These are phyloP conservation scores for Cystobasidium slooffiae DNA, from an alignment of 1,284 basidiomycete genomes.

Conservation along the genomic window DNA sequence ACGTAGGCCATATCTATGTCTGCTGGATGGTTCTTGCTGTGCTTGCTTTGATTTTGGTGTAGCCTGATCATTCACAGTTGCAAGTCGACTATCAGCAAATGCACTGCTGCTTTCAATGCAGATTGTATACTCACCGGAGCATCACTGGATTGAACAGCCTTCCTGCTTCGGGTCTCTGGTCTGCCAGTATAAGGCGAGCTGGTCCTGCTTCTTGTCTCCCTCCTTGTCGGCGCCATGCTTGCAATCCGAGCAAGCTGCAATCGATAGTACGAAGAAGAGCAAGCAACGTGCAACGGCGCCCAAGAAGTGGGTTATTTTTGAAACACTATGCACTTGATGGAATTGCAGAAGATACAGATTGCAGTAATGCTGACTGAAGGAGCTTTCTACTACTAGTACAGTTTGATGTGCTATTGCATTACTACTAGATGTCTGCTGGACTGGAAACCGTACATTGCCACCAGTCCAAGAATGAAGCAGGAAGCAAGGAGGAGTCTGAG, in stretches of 20 bases:
- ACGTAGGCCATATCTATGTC: conserved; percentile 32
- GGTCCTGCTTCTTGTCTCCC: conserved; percentile 24
- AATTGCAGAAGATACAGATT: background rate
- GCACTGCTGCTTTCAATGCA: background rate
- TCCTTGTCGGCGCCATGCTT: conserved; percentile 24
- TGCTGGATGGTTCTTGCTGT: conserved; percentile 16
- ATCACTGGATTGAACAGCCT: background rate
- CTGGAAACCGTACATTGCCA: conserved; percentile 3
- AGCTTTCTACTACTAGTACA: background rate
- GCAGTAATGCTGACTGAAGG: background rate
- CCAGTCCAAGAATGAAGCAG: conserved; percentile 3
- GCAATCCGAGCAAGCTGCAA: background rate
- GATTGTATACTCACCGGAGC: background rate
- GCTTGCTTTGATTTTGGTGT: conserved; percentile 17
- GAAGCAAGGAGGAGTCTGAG: background rate
- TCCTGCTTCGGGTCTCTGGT: conserved; percentile 1
- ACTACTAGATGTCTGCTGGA: background rate
- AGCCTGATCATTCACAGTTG: background rate
- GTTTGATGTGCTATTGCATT: no score
- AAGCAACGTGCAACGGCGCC: background rate
- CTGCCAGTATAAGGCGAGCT: conserved; percentile 19
- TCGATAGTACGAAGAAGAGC: background rate
- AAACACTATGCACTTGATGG: background rate
- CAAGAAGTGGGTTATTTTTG: background rate
- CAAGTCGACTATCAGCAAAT: background rate